A percentile compares a stretch with the other conserved stretches of the same genome.
phyloP scores from a whole-genome alignment of 768 basidiomycete genomes.

The Psilocybe tampanensis region DNA sequence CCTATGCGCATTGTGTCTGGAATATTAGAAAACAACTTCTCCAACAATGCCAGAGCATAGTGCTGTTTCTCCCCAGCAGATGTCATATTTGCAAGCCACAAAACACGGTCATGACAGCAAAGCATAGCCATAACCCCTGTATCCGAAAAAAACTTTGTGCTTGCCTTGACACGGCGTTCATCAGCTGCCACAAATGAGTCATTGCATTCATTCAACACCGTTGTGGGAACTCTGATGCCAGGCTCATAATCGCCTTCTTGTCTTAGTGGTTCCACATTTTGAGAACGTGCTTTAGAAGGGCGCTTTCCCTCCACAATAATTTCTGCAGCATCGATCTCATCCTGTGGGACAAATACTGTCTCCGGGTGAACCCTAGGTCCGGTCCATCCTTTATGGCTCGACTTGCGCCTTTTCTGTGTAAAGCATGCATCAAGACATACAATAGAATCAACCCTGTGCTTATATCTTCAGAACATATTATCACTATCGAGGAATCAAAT shows the following conservation, averaged over 20 bases:
- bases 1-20: too few species aligned
- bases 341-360: not conserved
- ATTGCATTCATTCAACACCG: not conserved
- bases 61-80: constrained; percentile 1
- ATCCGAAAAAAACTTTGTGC: constrained; percentile 6
- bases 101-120: not conserved
- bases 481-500: too few species aligned
- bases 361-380: not conserved
- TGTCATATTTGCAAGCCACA: not conserved
- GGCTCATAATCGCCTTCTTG: too few species aligned
- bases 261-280: too few species aligned
- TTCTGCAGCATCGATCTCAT: not conserved
- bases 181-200: not conserved
- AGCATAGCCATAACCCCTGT: not conserved
- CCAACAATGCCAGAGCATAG: not conserved
- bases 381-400: not conserved
- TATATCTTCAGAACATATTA: too few species aligned
- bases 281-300: too few species aligned
- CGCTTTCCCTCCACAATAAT: not conserved
- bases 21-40: not conserved
- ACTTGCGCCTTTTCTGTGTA: not conserved
- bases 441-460: not conserved
- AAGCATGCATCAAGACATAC: not conserved
- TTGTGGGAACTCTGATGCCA: not conserved
- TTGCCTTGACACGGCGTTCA: constrained; percentile 4